Evolutionary conservation across 202 grass and related monocot genomes (phyloP).

Genomic region (Hordeum pubiflorum): DNA sequence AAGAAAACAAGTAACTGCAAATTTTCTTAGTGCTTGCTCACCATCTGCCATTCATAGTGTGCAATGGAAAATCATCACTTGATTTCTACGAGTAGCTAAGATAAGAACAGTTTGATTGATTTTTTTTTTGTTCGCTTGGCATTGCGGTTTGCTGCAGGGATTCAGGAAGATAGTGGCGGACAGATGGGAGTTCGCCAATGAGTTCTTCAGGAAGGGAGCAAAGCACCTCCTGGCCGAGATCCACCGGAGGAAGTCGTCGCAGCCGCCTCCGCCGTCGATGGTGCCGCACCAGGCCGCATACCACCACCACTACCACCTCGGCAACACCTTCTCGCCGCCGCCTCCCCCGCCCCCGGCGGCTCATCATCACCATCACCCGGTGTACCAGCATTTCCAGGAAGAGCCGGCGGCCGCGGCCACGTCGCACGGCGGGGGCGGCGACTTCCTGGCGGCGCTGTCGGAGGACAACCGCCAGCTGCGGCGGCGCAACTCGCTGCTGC

Average conservation of each 20-base stretch:
- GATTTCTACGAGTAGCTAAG: background rate
- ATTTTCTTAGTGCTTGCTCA: background rate
- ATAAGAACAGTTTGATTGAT: background rate
- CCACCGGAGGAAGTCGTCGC: slow-evolving; percentile 65
- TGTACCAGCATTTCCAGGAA: slow-evolving; percentile 33
- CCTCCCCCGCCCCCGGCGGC: background rate
- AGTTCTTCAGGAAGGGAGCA: slow-evolving; percentile 88
- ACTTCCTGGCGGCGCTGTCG: slow-evolving; percentile 62
- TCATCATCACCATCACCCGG: slow-evolving; percentile 1
- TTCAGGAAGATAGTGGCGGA: slow-evolving; percentile 95
- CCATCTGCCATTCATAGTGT: no score
- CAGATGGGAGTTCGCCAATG: slow-evolving; percentile 94
- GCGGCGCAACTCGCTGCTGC: slow-evolving; percentile 67
- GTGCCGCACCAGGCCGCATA: slow-evolving; percentile 8
- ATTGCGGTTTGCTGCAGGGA: slow-evolving; percentile 38
- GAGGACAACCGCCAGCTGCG: slow-evolving; percentile 81
- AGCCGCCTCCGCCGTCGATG: slow-evolving; percentile 29
- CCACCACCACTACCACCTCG: slow-evolving; percentile 39
- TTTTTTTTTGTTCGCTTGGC: background rate
- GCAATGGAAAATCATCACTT: background rate
- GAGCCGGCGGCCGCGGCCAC: background rate
- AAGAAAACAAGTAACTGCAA: background rate
- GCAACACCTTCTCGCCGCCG: slow-evolving; percentile 36
- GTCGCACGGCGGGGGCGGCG: background rate
- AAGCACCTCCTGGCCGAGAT: slow-evolving; percentile 92